Conservation (phyloP, 176 grass and related monocot species). For the Pontederia crassipes region DNA sequence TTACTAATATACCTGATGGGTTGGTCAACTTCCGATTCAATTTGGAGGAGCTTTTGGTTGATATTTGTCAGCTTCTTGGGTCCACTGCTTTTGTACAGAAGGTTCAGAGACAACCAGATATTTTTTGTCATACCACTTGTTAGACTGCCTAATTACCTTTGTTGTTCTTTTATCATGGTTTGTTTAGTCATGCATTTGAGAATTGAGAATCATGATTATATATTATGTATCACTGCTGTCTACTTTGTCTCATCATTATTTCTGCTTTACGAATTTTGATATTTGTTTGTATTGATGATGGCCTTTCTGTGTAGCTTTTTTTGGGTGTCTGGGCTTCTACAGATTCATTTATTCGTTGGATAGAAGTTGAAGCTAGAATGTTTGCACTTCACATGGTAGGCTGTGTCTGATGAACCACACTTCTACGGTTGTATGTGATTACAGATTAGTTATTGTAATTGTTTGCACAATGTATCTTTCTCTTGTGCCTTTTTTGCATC, state of each 20-base stretch:
- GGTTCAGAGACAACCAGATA: constrained; percentile 22
- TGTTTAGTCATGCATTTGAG: background rate
- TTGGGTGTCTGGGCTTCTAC: constrained; percentile 45
- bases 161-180: background rate
- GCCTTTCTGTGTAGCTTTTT: constrained; percentile 39
- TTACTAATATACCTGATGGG: constrained; percentile 51
- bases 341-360: constrained; percentile 70
- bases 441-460: too few relatives aligned
- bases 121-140: background rate
- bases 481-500: too few relatives aligned
- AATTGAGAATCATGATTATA: too few relatives aligned
- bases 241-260: background rate
- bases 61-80: constrained; percentile 87
- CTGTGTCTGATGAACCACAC: background rate
- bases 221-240: background rate
- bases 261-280: constrained; percentile 12
- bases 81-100: constrained; percentile 56
- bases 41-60: constrained; percentile 83
- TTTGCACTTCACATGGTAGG: constrained; percentile 84
- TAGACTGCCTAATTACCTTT: background rate
- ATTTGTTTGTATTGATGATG: background rate
- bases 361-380: constrained; percentile 81
- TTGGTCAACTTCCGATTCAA: constrained; percentile 72
- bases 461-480: too few relatives aligned
- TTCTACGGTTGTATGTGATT: too few relatives aligned